A percentile compares a stretch with the other conserved stretches of the same genome.
Evolutionary conservation across 768 basidiomycete genomes (phyloP).

Genomic region (Boletus rubropictus): DNA sequence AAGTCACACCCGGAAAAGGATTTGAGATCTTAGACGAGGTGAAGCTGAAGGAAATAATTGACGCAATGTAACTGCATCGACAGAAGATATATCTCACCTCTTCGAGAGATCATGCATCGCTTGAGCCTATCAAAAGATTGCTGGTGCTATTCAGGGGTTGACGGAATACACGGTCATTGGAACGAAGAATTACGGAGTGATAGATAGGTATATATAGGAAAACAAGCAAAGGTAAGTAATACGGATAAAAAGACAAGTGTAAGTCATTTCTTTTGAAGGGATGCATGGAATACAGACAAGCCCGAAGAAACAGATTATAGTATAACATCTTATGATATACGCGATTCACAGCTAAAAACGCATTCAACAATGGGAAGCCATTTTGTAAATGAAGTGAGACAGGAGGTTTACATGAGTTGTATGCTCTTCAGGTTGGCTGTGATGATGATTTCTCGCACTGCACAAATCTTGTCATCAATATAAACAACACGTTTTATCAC

Average conservation of each 20-base stretch:
- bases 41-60: conserved; percentile 77
- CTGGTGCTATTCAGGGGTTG: not conserved
- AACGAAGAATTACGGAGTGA: conserved; percentile 8
- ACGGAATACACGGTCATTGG: conserved; percentile 2
- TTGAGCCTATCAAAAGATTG: not conserved
- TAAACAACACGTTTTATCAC: not conserved
- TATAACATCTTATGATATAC: conserved; percentile 17
- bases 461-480: conserved; percentile 1
- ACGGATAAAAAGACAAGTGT: conserved; percentile 12
- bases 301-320: conserved; percentile 11
- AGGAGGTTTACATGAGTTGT: conserved; percentile 27
- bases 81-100: conserved; percentile 13
- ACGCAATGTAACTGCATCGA: conserved; percentile 55
- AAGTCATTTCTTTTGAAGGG: conserved; percentile 7
- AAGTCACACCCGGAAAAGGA: conserved; percentile 81
- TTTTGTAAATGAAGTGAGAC: conserved; percentile 1
- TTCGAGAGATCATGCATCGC: not conserved
- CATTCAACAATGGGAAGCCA: conserved; percentile 6
- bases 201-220: conserved; percentile 26
- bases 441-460: conserved; percentile 69
- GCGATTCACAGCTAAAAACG: conserved; percentile 4
- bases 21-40: conserved; percentile 86
- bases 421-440: conserved; percentile 59
- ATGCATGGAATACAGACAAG: conserved; percentile 14
- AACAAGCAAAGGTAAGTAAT: not conserved